Conservation (phyloP, 2,329 filamentous ascomycete species). For the Beauveria bassiana region DNA sequence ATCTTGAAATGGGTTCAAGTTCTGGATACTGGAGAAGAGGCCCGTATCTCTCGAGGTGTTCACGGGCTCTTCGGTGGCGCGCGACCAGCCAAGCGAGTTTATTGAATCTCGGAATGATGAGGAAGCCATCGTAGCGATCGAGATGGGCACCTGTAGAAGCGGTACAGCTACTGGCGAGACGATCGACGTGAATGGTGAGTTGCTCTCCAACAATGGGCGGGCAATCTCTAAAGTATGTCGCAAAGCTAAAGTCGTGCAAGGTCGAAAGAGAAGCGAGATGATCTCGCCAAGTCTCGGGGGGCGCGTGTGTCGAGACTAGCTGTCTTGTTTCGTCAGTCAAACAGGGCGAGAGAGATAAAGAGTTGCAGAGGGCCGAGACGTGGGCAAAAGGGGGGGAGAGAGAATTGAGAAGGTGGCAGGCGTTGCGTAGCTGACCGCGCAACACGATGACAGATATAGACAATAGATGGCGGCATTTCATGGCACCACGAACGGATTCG, state of each 20-base stretch:
- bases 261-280: not conserved
- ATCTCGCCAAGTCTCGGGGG: not conserved
- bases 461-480: not conserved
- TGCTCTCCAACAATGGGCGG: conserved; percentile 4
- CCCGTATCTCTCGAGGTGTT: conserved; percentile 63
- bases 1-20: conserved; percentile 78
- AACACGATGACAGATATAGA: not conserved
- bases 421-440: conserved; percentile 6
- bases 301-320: conserved; percentile 1
- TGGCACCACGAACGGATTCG: not conserved
- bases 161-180: conserved; percentile 6
- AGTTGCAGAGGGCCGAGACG: not conserved
- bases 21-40: conserved; percentile 72
- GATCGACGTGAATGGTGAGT: conserved; percentile 5
- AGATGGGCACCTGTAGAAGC: conserved; percentile 1
- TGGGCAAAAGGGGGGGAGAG: not conserved
- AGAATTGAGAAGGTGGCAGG: not conserved
- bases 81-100: conserved; percentile 90
- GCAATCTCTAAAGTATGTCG: not conserved
- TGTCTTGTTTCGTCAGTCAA: conserved; percentile 7
- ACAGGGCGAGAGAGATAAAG: not conserved
- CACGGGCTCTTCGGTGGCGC: conserved; percentile 72
- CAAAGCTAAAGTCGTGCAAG: not conserved
- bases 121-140: conserved; percentile 60
- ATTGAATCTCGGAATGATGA: conserved; percentile 88